These are phyloP conservation scores for Annulohypoxylon moriforme DNA, from an alignment of 495 filamentous ascomycete species.

Conservation along the genomic window DNA sequence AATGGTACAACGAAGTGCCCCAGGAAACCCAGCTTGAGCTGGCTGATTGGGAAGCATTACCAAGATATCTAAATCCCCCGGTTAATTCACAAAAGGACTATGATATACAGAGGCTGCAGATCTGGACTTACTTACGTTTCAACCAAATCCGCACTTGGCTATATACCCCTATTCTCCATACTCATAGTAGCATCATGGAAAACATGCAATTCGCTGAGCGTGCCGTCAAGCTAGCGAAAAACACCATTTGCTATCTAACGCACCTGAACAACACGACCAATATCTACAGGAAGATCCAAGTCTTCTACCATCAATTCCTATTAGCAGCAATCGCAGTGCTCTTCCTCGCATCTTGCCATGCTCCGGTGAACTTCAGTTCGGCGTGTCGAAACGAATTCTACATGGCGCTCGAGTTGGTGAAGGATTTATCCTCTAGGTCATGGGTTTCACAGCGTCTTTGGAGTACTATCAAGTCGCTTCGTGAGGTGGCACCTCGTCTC, in stretches of 20 bases:
- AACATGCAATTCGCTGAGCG: constrained; percentile 74
- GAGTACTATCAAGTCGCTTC: constrained; percentile 82
- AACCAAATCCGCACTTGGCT: constrained; percentile 88
- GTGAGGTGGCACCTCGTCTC: constrained; percentile 81
- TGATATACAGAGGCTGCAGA: constrained; percentile 67
- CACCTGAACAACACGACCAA: constrained; percentile 82
- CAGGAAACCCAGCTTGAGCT: constrained; percentile 51
- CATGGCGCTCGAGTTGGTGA: constrained; percentile 83
- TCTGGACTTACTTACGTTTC: constrained; percentile 73
- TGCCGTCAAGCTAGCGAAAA: constrained; percentile 80
- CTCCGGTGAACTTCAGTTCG: constrained; percentile 78
- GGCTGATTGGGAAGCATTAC: constrained; percentile 48
- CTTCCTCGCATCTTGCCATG: constrained; percentile 85
- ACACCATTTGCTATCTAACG: constrained; percentile 79
- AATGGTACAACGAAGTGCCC: constrained; percentile 72
- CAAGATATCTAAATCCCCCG: constrained; percentile 43
- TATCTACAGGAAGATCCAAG: constrained; percentile 81
- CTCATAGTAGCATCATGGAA: constrained; percentile 77
- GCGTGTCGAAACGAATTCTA: constrained; percentile 86
- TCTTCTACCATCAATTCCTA: constrained; percentile 89
- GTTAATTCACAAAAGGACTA: constrained; percentile 51
- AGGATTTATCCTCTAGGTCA: constrained; percentile 80
- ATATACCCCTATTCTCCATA: constrained; percentile 83
- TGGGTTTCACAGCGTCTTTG: constrained; percentile 84
- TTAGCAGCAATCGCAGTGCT: constrained; percentile 82